phyloP scores from a whole-genome alignment of 345 rosid species.

The Pugionium dolabratum region DNA sequence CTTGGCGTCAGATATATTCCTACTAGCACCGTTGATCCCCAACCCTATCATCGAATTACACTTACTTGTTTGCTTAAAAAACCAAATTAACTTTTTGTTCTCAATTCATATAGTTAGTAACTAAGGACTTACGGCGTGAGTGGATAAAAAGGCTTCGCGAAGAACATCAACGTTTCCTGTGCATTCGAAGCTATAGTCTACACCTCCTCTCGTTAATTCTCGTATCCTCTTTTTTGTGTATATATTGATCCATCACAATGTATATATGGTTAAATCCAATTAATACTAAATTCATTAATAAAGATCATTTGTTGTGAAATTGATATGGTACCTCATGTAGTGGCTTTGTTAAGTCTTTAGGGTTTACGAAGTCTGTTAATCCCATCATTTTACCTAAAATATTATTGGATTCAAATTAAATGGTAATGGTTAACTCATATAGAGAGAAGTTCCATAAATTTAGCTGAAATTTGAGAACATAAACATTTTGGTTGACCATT shows the following conservation, averaged over 20 bases:
- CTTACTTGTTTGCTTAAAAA: neutral
- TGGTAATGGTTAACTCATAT: too few species aligned
- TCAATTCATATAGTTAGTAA: neutral
- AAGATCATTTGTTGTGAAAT: neutral
- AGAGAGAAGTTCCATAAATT: too few species aligned
- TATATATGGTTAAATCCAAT: neutral
- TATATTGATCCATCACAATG: constrained; percentile 1
- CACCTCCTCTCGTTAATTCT: constrained; percentile 59
- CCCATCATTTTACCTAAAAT: constrained; percentile 34
- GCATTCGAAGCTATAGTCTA: constrained; percentile 68
- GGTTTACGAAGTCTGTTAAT: constrained; percentile 37
- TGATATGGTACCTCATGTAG: constrained; percentile 35
- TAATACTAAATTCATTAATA: neutral
- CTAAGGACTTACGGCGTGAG: constrained; percentile 38
- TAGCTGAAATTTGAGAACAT: too few species aligned
- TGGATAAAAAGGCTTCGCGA: constrained; percentile 67
- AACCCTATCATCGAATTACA: constrained; percentile 13
- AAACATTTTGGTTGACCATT: too few species aligned
- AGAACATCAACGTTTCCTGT: constrained; percentile 54
- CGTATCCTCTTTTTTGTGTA: constrained; percentile 46
- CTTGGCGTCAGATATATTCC: constrained; percentile 37
- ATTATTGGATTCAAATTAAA: too few species aligned
- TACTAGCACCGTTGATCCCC: constrained; percentile 39
- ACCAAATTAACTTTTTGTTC: neutral
- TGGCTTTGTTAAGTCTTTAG: constrained; percentile 37